Evolutionary conservation across 306 rosid species (phyloP), one percentile per base, ranked within the genome.

Genomic region (Hippophae tibetana): DNA sequence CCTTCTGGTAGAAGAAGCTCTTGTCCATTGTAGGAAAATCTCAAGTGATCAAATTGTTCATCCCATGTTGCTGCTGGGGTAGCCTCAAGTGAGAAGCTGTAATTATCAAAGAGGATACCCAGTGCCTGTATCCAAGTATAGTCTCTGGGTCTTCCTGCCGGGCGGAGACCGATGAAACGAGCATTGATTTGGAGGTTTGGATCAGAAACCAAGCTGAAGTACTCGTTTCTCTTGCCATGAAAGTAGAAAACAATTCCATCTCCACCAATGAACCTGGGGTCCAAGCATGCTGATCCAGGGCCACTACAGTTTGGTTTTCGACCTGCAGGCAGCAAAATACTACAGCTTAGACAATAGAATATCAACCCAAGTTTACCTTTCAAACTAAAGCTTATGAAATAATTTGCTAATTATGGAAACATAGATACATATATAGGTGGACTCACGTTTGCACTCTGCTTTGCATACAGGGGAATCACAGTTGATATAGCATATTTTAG

Each of bases 61-160:
- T 78, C 73, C 97, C 95, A 89, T 2, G 54, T 62, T 47, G 85
- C 42, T 27, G 84, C 52, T 48, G 56, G 58, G 9, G 62, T 78
- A 66, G 97, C 89, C 68, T 86, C 86, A 13, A 89, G 63, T 52
- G 87, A 74, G 60, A 86, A 68, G 48, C 65, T 70, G 57, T 77
- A 66, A 12, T 85, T 62, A 26, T 61, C 77, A 54, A 74, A 84
- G 71, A 89, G 89, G 45, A 89, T 25, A 42, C 93, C 95, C 0
- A 89, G 74, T 25, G 95, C 87, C 76, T 89, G 97, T 59, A 89
- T 89, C 95, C 95, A 89, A 1, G 92, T 86, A 58, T 81, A 86
- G 66, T 86, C 95, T 48, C 92, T 69, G 47, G 69, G 13, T 70
- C 89, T 57, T 1, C 82, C 86, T 7, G 56, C 63, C 0, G 87